These are phyloP conservation scores for Cylindrotheca closterium DNA, from an alignment of 108 stramenopile species.

Conservation along the genomic window DNA sequence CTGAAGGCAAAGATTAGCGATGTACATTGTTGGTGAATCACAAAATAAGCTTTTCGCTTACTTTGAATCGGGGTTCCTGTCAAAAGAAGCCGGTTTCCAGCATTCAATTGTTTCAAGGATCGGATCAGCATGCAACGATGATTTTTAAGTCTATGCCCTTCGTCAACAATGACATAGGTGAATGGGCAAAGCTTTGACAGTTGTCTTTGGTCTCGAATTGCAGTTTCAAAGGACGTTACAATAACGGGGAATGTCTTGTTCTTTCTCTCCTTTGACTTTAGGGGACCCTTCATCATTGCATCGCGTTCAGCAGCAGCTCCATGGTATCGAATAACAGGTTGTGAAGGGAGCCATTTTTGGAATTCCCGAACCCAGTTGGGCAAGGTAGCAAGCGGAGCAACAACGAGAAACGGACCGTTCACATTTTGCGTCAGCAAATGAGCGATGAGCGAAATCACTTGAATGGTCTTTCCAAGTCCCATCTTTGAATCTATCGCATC, in stretches of 20 bases:
- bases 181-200: slow-evolving; percentile 75
- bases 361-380: slow-evolving; percentile 98
- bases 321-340: slow-evolving; percentile 92
- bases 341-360: slow-evolving; percentile 91
- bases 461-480: slow-evolving; percentile 79
- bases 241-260: slow-evolving; percentile 84
- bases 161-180: slow-evolving; percentile 95
- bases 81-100: slow-evolving; percentile 88
- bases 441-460: slow-evolving; percentile 94
- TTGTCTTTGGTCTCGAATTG: slow-evolving; percentile 79
- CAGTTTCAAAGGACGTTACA: slow-evolving; percentile 95
- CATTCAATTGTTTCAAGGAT: slow-evolving; percentile 85
- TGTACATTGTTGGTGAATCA: too few species aligned
- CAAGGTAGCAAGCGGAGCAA: slow-evolving; percentile 97
- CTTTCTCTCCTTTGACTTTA: slow-evolving; percentile 63
- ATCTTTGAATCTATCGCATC: slow-evolving; percentile 10
- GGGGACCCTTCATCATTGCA: slow-evolving; percentile 64
- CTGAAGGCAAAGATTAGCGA: too few species aligned
- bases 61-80: slow-evolving; percentile 99
- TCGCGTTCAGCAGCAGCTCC: slow-evolving; percentile 85
- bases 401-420: slow-evolving; percentile 91
- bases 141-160: slow-evolving; percentile 98
- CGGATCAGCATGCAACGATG: slow-evolving; percentile 89
- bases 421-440: slow-evolving; percentile 88
- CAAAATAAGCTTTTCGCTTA: slow-evolving; percentile 8